A percentile compares a stretch with the other conserved stretches of the same genome.
phyloP scores from a whole-genome alignment of 2,329 filamentous ascomycete genomes.

The Fusarium azukiicola region DNA sequence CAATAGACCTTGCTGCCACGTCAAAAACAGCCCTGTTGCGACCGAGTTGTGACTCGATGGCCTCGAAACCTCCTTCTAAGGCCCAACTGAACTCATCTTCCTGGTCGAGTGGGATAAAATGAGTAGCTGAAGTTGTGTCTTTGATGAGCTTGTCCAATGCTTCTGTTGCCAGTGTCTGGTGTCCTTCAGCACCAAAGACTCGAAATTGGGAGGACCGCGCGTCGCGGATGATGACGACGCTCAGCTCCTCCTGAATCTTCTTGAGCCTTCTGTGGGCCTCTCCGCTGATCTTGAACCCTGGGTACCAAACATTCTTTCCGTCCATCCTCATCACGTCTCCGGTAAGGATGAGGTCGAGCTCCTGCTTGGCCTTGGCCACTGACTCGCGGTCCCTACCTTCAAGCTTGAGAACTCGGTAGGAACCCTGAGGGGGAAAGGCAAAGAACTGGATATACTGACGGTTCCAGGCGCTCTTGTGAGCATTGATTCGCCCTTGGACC shows the following conservation, averaged over 20 bases:
- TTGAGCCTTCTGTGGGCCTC: neutral
- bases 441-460: slow-evolving; percentile 42
- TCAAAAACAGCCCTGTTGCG: slow-evolving; percentile 56
- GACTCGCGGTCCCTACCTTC: slow-evolving; percentile 29
- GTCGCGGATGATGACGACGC: slow-evolving; percentile 34
- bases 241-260: slow-evolving; percentile 23
- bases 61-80: slow-evolving; percentile 58
- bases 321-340: slow-evolving; percentile 26
- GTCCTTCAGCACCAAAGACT: slow-evolving; percentile 23
- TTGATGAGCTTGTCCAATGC: slow-evolving; percentile 8
- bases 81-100: slow-evolving; percentile 55
- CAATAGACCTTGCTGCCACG: slow-evolving; percentile 57
- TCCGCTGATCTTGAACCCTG: slow-evolving; percentile 6
- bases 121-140: neutral
- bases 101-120: slow-evolving; percentile 55
- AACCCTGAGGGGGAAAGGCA: slow-evolving; percentile 25
- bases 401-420: slow-evolving; percentile 43
- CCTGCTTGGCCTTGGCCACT: slow-evolving; percentile 25
- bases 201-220: slow-evolving; percentile 22
- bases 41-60: slow-evolving; percentile 53
- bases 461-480: slow-evolving; percentile 56
- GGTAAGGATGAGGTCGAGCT: slow-evolving; percentile 20
- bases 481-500: slow-evolving; percentile 55
- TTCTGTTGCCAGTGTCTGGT: neutral
- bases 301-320: slow-evolving; percentile 27